These are phyloP conservation scores for Rhizophagus prolifer DNA, from an alignment of 192 early-diverging fungal genomes.

Conservation along the genomic window DNA sequence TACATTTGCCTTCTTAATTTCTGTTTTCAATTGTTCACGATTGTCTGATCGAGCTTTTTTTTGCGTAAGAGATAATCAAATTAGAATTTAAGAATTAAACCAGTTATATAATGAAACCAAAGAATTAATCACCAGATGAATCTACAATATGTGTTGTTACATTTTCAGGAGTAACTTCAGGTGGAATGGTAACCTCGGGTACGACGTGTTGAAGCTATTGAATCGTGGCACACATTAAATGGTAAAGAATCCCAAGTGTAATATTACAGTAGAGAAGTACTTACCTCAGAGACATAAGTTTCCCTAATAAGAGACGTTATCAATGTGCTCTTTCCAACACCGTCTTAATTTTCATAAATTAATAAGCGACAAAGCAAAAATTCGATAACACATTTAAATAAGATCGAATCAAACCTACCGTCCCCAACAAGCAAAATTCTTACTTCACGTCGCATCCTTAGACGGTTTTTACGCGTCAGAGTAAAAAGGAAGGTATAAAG, in stretches of 20 bases:
- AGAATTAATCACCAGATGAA: slow-evolving; percentile 71
- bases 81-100: slow-evolving; percentile 3
- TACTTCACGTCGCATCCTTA: slow-evolving; percentile 25
- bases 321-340: slow-evolving; percentile 95
- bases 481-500: slow-evolving; percentile 1
- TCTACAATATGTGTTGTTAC: slow-evolving; percentile 98
- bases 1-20: slow-evolving; percentile 96
- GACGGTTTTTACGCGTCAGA: slow-evolving; percentile 10
- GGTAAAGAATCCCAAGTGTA: background rate
- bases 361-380: background rate
- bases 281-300: slow-evolving; percentile 88
- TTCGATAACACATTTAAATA: background rate
- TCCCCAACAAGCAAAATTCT: slow-evolving; percentile 30
- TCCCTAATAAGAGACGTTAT: slow-evolving; percentile 98
- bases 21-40: slow-evolving; percentile 83
- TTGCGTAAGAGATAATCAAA: slow-evolving; percentile 13
- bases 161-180: slow-evolving; percentile 94
- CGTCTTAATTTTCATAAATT: slow-evolving; percentile 48
- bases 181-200: slow-evolving; percentile 99
- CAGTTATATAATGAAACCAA: background rate
- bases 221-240: background rate
- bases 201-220: slow-evolving; percentile 93
- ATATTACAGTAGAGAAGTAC: slow-evolving; percentile 20
- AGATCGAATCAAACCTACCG: background rate
- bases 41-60: slow-evolving; percentile 78